Percentiles rank a stretch among this genome's conserved stretches.
phyloP scores from a whole-genome alignment of 192 early-diverging fungal species.

The Podila epicladia region DNA sequence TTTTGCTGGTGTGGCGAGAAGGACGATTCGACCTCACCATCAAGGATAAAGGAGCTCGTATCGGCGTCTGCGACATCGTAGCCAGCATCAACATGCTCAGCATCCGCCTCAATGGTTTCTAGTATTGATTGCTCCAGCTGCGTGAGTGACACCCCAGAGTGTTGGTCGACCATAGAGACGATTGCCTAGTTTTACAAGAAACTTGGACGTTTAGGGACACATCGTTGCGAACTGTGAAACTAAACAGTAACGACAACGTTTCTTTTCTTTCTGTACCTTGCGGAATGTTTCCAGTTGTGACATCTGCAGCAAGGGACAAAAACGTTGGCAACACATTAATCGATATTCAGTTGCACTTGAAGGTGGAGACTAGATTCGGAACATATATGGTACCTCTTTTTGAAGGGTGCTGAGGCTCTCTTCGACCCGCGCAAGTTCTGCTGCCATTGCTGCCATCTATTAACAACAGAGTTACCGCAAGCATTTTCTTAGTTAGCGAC shows the following conservation, averaged over 20 bases:
- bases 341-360: not conserved
- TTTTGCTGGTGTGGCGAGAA: not conserved
- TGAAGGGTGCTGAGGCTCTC: slow-evolving; percentile 20
- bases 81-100: slow-evolving; percentile 18
- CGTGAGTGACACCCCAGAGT: slow-evolving; percentile 37
- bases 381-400: slow-evolving; percentile 22
- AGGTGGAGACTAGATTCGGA: not conserved
- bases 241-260: not conserved
- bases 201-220: not conserved
- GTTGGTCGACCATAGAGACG: slow-evolving; percentile 47
- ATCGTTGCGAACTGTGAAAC: not conserved
- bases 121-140: slow-evolving; percentile 38
- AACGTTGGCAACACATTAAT: too few relatives aligned
- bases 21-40: slow-evolving; percentile 14
- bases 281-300: slow-evolving; percentile 42
- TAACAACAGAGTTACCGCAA: not conserved
- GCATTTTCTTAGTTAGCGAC: not conserved
- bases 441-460: slow-evolving; percentile 33
- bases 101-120: slow-evolving; percentile 43
- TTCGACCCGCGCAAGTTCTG: slow-evolving; percentile 33
- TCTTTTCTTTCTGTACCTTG: slow-evolving; percentile 7
- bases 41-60: slow-evolving; percentile 45
- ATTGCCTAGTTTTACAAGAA: slow-evolving; percentile 22
- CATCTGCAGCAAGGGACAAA: slow-evolving; percentile 15
- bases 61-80: slow-evolving; percentile 29